Conservation (phyloP, 208 protist species). For the Acanthamoeba sp. region DNA sequence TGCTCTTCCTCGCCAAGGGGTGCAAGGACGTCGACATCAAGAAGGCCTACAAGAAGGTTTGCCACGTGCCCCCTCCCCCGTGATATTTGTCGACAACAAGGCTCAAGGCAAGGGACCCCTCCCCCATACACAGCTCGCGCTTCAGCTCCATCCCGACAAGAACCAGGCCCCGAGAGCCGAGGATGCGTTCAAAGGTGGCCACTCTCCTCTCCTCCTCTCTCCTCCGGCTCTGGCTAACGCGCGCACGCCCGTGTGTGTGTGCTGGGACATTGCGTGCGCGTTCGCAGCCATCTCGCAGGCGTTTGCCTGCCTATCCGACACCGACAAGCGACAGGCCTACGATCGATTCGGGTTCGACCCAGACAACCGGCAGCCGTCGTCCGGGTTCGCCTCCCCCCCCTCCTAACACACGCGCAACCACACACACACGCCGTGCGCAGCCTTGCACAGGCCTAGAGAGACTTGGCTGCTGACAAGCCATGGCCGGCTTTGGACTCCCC, state of each 20-base stretch:
- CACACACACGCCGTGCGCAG: too few species aligned
- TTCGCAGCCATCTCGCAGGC: conserved; percentile 77
- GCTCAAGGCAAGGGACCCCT: too few species aligned
- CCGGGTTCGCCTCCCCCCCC: not conserved
- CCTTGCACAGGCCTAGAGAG: not conserved
- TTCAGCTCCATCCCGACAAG: conserved; percentile 84
- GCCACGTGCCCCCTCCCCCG: too few species aligned
- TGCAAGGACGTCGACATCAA: conserved; percentile 80
- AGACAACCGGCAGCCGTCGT: conserved; percentile 5
- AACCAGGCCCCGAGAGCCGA: conserved; percentile 82
- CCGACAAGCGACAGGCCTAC: conserved; percentile 75
- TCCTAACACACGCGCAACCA: not conserved
- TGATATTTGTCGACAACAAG: too few species aligned
- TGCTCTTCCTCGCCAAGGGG: conserved; percentile 77
- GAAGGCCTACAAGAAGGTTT: conserved; percentile 79
- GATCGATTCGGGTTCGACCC: conserved; percentile 75
- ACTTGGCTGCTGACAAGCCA: not conserved
- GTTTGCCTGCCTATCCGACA: conserved; percentile 78
- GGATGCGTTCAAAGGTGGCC: conserved; percentile 84
- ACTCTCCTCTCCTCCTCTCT: too few species aligned
- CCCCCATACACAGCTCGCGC: conserved; percentile 65
- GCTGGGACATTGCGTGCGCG: not conserved
- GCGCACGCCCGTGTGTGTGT: not conserved
- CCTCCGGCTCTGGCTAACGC: too few species aligned
- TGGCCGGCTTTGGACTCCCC: too few species aligned